Conservation (phyloP, 225 moss, liverwort and hornwort species). For the Ulota crispa region DNA sequence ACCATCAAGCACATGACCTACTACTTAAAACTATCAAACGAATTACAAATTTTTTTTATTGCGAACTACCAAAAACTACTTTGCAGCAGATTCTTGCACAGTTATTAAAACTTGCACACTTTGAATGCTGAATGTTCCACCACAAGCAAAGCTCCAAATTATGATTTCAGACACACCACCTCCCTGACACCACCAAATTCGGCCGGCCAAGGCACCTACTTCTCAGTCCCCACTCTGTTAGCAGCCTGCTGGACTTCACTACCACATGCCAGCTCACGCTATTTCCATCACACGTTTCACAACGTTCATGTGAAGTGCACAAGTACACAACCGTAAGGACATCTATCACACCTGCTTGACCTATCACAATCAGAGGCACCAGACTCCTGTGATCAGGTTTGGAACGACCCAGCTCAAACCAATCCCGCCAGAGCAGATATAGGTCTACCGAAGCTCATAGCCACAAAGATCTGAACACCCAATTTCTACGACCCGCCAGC, state of each 20-base stretch:
- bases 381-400: background rate
- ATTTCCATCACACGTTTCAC: slow-evolving; percentile 14
- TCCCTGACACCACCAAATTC: background rate
- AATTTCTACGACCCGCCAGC: background rate
- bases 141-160: background rate
- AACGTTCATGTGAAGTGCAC: background rate
- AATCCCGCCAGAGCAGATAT: background rate
- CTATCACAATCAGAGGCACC: background rate
- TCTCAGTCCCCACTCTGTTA: background rate
- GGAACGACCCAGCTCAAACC: background rate
- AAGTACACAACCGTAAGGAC: background rate
- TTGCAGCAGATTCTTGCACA: no score
- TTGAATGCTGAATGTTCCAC: background rate
- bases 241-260: background rate
- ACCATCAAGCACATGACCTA: no score
- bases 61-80: no score
- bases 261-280: background rate
- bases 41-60: no score
- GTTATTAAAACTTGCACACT: background rate
- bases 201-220: background rate
- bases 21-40: no score
- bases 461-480: background rate
- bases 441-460: no score
- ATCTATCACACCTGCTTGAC: background rate
- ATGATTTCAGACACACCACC: background rate